These are phyloP conservation scores for Apophysomyces elegans DNA, from an alignment of 371 early-diverging fungal species.

Conservation along the genomic window DNA sequence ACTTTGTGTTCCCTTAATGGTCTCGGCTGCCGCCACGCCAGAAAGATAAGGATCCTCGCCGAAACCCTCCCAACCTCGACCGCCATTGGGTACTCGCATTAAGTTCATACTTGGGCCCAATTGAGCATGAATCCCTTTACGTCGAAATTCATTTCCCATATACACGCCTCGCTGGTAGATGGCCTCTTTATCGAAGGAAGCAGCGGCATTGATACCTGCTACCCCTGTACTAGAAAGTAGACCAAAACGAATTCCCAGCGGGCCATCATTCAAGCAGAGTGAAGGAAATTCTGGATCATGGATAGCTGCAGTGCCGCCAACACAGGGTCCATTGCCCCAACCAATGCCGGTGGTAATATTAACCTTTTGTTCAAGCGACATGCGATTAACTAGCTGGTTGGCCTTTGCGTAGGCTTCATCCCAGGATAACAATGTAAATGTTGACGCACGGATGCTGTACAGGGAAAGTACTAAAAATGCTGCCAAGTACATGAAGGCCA, in stretches of 20 bases:
- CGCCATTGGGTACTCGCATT: slow-evolving; percentile 49
- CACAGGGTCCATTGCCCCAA: slow-evolving; percentile 44
- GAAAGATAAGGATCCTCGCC: slow-evolving; percentile 69
- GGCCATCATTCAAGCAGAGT: slow-evolving; percentile 60
- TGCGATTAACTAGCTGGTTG: slow-evolving; percentile 26
- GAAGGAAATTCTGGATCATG: slow-evolving; percentile 55
- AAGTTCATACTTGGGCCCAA: slow-evolving; percentile 60
- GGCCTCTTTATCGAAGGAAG: slow-evolving; percentile 53
- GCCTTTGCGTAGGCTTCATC: slow-evolving; percentile 47
- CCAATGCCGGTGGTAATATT: slow-evolving; percentile 57
- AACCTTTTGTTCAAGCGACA: slow-evolving; percentile 51
- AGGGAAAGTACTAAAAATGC: not conserved
- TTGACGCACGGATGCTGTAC: not conserved
- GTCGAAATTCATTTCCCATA: slow-evolving; percentile 57
- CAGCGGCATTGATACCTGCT: slow-evolving; percentile 57
- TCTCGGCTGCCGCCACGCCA: slow-evolving; percentile 37
- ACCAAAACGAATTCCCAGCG: slow-evolving; percentile 52
- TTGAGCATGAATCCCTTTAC: slow-evolving; percentile 52
- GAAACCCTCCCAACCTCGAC: slow-evolving; percentile 64
- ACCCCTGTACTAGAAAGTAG: slow-evolving; percentile 54
- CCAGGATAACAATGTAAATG: slow-evolving; percentile 25
- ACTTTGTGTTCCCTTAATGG: slow-evolving; percentile 42
- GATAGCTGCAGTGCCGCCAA: slow-evolving; percentile 52
- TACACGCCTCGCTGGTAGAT: slow-evolving; percentile 50
- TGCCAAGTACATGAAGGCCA: not conserved